Percentiles rank a stretch among this genome's conserved stretches.
Conservation (phyloP, 805 yeast species). For the Candida sphagnicola region DNA sequence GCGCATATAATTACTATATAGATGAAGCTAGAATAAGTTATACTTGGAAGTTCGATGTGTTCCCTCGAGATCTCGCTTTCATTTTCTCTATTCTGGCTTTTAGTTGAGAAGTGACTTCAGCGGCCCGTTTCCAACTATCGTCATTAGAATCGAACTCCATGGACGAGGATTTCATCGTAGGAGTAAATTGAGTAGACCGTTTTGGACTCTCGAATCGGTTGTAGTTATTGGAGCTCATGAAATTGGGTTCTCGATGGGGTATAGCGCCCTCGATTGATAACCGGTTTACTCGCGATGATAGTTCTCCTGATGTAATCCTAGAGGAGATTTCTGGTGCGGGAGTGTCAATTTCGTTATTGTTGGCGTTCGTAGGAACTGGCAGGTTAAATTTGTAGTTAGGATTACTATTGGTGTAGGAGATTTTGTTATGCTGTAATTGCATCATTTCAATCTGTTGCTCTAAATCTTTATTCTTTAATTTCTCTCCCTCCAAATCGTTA, state of each 20-base stretch:
- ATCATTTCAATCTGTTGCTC: constrained; percentile 41
- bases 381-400: constrained; percentile 4
- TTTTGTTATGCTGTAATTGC: constrained; percentile 20
- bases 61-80: constrained; percentile 55
- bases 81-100: constrained; percentile 85
- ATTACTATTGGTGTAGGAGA: constrained; percentile 7
- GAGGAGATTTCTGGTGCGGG: constrained; percentile 4
- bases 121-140: constrained; percentile 85
- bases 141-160: constrained; percentile 40
- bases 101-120: constrained; percentile 81
- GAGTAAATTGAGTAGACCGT: constrained; percentile 4
- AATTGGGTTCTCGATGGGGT: constrained; percentile 6
- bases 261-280: constrained; percentile 30
- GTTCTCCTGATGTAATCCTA: constrained; percentile 29
- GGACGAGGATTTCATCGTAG: constrained; percentile 7
- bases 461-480: constrained; percentile 47
- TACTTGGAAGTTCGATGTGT: not conserved
- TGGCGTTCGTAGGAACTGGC: constrained; percentile 1
- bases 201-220: constrained; percentile 15
- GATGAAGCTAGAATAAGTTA: not conserved
- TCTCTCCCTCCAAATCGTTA: constrained; percentile 59
- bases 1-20: too few species aligned
- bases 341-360: constrained; percentile 1
- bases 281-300: constrained; percentile 39
- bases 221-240: constrained; percentile 1